Base-by-base conservation (phyloP, 2,329 filamentous ascomycete species). In the Dactylellina cionopaga region DNA sequence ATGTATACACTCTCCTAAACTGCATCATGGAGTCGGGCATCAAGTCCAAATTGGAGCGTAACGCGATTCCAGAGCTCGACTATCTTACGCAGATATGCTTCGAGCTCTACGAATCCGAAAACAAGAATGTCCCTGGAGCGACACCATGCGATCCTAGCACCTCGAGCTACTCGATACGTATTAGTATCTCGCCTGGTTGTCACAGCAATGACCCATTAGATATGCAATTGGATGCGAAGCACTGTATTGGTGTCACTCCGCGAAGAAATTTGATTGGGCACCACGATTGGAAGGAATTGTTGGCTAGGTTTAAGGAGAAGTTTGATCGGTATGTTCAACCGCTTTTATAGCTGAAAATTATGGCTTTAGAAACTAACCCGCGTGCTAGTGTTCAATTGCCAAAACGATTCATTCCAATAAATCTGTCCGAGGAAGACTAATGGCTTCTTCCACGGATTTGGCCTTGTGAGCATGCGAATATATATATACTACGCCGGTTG, bases 11-110 rank as follows among this genome's bases (percentile, higher is more conserved):
- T 3, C 86, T 99, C 3, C 87, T 99, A 68, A 99, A 99, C 80
- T 98, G 94, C 80, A 98, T 99, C 76, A 86, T 99, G 24, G 95
- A 99, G 80, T 95, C 96, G 72, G 96, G 95, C 27, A 91, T 99
- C 75, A 91, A 96, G 79, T 97, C 94, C 22, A 99, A 99, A 83
- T 98, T 99, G 78, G 90, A 92, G 77, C 90, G 96, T 35, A 93
- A 92, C 78, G 92, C 92, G 39, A 99, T 99, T 75, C 95, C 95
- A 0, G 95, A 99, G 81, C 88, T 99, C 31, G 95, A 99, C 80
- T 99, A 99, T 79, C 87, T 99, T 25, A 96, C 91, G 5, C 95
- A 98, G 79, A 98, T 99, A 79, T 96, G 92, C 80, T 99, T 99
- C 76, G 95, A 99, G 82, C 85, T 99, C 25, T 99, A 99, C 81